Percentiles rank a stretch among this genome's conserved stretches.
phyloP scores from a whole-genome alignment of 2,329 filamentous ascomycete genomes.

The Xylaria sp. region DNA sequence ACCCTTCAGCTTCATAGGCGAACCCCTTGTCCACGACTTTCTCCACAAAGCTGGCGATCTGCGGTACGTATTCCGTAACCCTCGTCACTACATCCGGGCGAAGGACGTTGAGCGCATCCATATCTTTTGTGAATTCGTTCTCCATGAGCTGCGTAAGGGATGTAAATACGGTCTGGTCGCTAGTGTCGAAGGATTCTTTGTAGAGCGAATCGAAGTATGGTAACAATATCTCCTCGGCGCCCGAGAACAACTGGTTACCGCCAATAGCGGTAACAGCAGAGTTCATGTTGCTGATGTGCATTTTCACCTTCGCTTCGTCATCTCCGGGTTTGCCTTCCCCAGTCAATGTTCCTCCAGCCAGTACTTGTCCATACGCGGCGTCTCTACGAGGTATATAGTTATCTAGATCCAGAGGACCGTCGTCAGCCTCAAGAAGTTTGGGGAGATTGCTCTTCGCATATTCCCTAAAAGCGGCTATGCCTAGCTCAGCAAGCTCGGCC shows the following conservation, averaged over 20 bases:
- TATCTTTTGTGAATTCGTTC: slow-evolving; percentile 86
- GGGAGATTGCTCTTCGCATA: slow-evolving; percentile 68
- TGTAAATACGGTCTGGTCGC: slow-evolving; percentile 80
- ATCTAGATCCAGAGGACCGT: slow-evolving; percentile 57
- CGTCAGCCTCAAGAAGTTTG: slow-evolving; percentile 58
- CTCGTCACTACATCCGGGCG: slow-evolving; percentile 84
- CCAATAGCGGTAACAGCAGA: slow-evolving; percentile 62
- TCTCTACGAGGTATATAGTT: slow-evolving; percentile 64
- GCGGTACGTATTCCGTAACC: slow-evolving; percentile 90
- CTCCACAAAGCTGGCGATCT: slow-evolving; percentile 88
- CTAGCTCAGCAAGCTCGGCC: slow-evolving; percentile 60
- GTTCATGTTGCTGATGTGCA: slow-evolving; percentile 79
- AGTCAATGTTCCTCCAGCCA: slow-evolving; percentile 65
- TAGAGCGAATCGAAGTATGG: slow-evolving; percentile 82
- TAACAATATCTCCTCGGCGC: slow-evolving; percentile 74
- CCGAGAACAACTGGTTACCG: slow-evolving; percentile 62
- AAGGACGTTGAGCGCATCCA: slow-evolving; percentile 86
- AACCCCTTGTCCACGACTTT: slow-evolving; percentile 86
- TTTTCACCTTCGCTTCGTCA: slow-evolving; percentile 86
- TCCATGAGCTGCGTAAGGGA: slow-evolving; percentile 88
- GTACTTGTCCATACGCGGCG: slow-evolving; percentile 63
- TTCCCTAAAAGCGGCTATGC: slow-evolving; percentile 63
- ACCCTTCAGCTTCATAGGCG: slow-evolving; percentile 83
- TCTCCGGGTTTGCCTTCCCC: slow-evolving; percentile 74
- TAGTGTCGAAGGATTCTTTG: slow-evolving; percentile 70